Evolutionary conservation across 1,284 basidiomycete species (phyloP).

Genomic region (Prillingera fragicola): DNA sequence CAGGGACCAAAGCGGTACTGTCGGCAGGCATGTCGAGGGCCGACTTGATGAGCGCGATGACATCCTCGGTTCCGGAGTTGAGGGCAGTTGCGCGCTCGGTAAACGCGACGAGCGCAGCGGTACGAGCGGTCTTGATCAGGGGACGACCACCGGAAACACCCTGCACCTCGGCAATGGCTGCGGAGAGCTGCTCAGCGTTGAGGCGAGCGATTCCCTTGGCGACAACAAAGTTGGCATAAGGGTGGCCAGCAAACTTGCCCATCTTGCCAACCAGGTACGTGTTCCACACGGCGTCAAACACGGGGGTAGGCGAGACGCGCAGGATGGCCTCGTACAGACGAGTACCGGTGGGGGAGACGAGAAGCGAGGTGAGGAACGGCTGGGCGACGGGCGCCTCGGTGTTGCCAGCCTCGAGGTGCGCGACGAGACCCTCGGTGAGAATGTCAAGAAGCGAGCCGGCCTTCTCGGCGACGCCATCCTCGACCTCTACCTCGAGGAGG

Average conservation of each 20-base stretch:
- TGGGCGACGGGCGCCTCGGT: constrained; percentile 32
- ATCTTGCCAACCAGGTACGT: constrained; percentile 70
- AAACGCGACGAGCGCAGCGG: constrained; percentile 64
- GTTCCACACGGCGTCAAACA: constrained; percentile 66
- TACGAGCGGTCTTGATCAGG: constrained; percentile 55
- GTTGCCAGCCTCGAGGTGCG: constrained; percentile 53
- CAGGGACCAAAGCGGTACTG: constrained; percentile 56
- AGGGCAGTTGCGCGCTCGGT: constrained; percentile 61
- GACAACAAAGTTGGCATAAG: constrained; percentile 85
- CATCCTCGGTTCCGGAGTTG: constrained; percentile 38
- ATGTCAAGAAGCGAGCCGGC: constrained; percentile 73
- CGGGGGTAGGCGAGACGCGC: constrained; percentile 55
- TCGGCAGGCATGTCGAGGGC: constrained; percentile 60
- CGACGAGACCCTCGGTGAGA: constrained; percentile 71
- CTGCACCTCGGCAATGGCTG: constrained; percentile 59
- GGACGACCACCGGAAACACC: constrained; percentile 51
- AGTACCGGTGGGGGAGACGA: constrained; percentile 78
- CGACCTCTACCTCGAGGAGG: constrained; percentile 69
- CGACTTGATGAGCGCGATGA: constrained; percentile 56
- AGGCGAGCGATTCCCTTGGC: constrained; percentile 67
- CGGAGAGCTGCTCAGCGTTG: constrained; percentile 55
- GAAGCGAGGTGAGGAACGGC: constrained; percentile 58
- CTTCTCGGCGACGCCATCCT: constrained; percentile 56
- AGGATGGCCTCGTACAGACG: constrained; percentile 78
- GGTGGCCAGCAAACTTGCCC: constrained; percentile 67